Percentiles rank a stretch among this genome's conserved stretches.
Evolutionary conservation across 345 rosid genomes (phyloP).

Genomic region (Kandelia obovata): DNA sequence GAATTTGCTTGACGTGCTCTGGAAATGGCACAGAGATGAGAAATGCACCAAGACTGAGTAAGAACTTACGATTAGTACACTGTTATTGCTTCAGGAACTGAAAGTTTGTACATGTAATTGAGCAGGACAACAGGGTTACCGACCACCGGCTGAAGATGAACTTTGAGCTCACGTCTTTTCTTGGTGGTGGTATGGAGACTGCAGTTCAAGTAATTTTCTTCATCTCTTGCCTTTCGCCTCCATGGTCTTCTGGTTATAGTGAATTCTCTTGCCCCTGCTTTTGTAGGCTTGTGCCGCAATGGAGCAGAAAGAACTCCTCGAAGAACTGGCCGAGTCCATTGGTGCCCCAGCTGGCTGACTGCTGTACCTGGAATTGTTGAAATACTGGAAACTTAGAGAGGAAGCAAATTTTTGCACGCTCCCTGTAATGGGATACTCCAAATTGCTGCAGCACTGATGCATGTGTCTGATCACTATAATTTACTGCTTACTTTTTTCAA

Average conservation of each 20-base stretch:
- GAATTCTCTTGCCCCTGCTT: not conserved
- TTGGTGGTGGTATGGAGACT: slow-evolving; percentile 65
- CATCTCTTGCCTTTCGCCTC: not conserved
- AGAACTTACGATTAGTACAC: not conserved
- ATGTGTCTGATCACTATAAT: too few relatives aligned
- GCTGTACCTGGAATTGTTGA: not conserved
- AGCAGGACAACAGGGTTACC: slow-evolving; percentile 87
- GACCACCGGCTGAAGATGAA: slow-evolving; percentile 95
- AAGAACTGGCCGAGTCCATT: slow-evolving; percentile 79
- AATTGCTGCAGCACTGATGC: too few relatives aligned
- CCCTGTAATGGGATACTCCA: not conserved
- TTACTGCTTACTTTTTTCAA: too few relatives aligned
- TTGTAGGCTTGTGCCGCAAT: slow-evolving; percentile 68
- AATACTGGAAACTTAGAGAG: not conserved
- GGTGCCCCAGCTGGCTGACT: slow-evolving; percentile 38
- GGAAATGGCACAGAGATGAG: not conserved
- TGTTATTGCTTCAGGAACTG: too few relatives aligned
- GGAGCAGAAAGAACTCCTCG: slow-evolving; percentile 87
- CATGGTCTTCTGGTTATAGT: not conserved
- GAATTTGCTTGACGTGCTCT: too few relatives aligned
- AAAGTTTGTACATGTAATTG: not conserved
- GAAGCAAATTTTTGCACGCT: not conserved
- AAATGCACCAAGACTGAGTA: not conserved
- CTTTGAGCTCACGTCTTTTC: slow-evolving; percentile 75
- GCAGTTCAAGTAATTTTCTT: slow-evolving; percentile 70